Conservation (phyloP, 768 basidiomycete genomes). For the Phlebiopsis flavidoalba region DNA sequence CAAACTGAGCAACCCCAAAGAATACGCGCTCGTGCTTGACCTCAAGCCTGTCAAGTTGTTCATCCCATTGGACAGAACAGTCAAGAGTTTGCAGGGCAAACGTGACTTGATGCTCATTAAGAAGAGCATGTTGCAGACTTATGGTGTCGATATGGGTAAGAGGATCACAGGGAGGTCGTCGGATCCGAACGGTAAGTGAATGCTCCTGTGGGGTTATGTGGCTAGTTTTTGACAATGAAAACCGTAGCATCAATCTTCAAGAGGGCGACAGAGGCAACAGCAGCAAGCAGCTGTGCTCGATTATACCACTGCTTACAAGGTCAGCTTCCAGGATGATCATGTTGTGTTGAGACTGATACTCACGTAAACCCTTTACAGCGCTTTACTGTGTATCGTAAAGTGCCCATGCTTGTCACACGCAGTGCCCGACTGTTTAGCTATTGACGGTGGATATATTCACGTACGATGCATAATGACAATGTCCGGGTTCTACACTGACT, state of each 20-base stretch:
- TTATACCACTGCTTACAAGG: slow-evolving; percentile 84
- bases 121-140: slow-evolving; percentile 65
- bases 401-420: slow-evolving; percentile 88
- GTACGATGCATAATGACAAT: slow-evolving; percentile 34
- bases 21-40: slow-evolving; percentile 74
- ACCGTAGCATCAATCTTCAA: slow-evolving; percentile 87
- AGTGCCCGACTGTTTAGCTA: slow-evolving; percentile 89
- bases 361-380: slow-evolving; percentile 41
- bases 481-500: slow-evolving; percentile 1
- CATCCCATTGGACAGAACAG: slow-evolving; percentile 90
- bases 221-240: background rate
- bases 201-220: background rate
- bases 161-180: slow-evolving; percentile 61
- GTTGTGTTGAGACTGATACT: background rate
- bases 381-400: slow-evolving; percentile 89
- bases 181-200: slow-evolving; percentile 78
- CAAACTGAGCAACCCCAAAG: slow-evolving; percentile 61
- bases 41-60: slow-evolving; percentile 61
- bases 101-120: slow-evolving; percentile 79
- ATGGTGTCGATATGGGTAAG: slow-evolving; percentile 66
- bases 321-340: slow-evolving; percentile 20
- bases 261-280: slow-evolving; percentile 66
- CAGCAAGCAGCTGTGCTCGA: slow-evolving; percentile 59
- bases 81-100: slow-evolving; percentile 90
- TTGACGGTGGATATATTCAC: slow-evolving; percentile 93